Evolutionary conservation across 2,329 filamentous ascomycete genomes (phyloP), one percentile per base, ranked within the genome.

Genomic region (Diaporthe australafricana): DNA sequence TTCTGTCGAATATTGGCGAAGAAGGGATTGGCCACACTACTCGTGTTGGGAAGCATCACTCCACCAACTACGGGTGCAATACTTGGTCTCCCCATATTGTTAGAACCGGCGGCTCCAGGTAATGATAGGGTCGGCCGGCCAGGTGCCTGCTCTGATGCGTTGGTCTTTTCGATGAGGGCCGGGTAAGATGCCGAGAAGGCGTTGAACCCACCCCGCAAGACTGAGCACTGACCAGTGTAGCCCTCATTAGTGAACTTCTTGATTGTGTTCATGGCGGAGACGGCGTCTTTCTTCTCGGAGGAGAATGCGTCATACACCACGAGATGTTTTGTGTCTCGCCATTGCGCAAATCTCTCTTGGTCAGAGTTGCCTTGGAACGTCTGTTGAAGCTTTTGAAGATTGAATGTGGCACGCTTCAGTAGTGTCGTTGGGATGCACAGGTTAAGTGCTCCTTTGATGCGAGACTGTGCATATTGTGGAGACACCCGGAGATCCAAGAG

Each of bases 1-100:
- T 98, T 98, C 80, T 98, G 96, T 53, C 96, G 91, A 77, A 99
- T 98, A 75, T 98, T 98, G 73, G 91, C 91, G 81, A 98, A 98
- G 84, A 99, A 98, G 0, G 96, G 95, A 77, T 97, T 97, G 0
- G 91, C 87, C 0, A 90, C 89, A 72, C 90, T 91, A 75, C 90
- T 87, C 0, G 89, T 87, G 48, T 85, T 84, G 1, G 96, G 96
- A 80, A 98, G 90, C 72, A 90, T 89, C 74, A 97, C 97, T 8
- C 96, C 96, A 71, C 96, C 96, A 71, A 95, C 93, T n/a, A 98
- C 93, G 1, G 94, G 93, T 1, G 92, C 89, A 48, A 94, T 80
- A 14, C 81, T 84, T 6, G 80, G 82, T 17, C 78, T 77, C 48
- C 76, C 85, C 1, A 5, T 7, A 2, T 86, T 87, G 20, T 88